These are phyloP conservation scores for Botryosphaeria dothidea DNA, from an alignment of 2,329 filamentous ascomycete species.

Conservation along the genomic window DNA sequence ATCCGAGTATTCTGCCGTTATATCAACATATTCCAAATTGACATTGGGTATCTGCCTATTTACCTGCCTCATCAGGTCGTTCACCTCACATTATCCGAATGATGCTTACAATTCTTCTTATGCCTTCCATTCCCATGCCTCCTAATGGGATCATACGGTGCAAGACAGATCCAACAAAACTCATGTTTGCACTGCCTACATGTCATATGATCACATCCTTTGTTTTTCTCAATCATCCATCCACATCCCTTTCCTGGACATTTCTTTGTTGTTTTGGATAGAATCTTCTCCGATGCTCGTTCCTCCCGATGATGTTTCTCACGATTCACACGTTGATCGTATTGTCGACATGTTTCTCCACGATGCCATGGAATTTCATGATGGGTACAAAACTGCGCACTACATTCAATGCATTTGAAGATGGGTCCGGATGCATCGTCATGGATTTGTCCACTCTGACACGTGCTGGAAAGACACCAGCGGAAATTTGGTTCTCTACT, in stretches of 20 bases:
- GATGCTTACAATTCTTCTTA: constrained; percentile 23
- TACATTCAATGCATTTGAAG: constrained; percentile 40
- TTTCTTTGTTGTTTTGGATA: constrained; percentile 36
- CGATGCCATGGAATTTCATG: constrained; percentile 41
- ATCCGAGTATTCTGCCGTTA: no score
- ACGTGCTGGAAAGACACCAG: constrained; percentile 55
- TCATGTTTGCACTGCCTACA: constrained; percentile 39
- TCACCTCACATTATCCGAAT: not conserved
- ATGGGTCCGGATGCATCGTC: constrained; percentile 43
- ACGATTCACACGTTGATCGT: constrained; percentile 35
- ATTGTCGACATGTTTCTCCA: constrained; percentile 42
- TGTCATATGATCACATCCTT: constrained; percentile 45
- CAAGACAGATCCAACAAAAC: constrained; percentile 44
- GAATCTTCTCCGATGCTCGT: constrained; percentile 30
- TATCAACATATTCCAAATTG: no score
- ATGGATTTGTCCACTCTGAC: constrained; percentile 56
- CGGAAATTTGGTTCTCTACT: constrained; percentile 49
- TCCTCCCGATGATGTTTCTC: constrained; percentile 31
- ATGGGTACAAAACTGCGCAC: constrained; percentile 36
- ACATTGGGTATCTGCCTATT: no score
- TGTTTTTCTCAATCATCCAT: constrained; percentile 41
- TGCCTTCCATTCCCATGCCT: constrained; percentile 27
- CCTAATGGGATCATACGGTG: constrained; percentile 28
- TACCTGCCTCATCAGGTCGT: no score
- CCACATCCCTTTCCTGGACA: constrained; percentile 40